Conservation (phyloP, 768 basidiomycete species). For the Tephrocybe rancida region DNA sequence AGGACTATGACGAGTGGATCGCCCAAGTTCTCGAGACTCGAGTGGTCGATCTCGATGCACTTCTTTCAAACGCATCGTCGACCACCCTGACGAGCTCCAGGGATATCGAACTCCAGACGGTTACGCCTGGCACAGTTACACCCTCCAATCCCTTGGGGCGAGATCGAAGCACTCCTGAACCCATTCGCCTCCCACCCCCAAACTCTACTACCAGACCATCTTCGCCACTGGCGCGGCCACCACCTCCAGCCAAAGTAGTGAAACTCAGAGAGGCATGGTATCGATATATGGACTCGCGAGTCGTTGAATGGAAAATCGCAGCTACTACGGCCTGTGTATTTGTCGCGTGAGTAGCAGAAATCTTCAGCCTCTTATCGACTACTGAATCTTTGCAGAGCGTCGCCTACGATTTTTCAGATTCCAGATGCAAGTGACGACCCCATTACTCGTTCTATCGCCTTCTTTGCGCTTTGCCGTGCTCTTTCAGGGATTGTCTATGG, state of each 20-base stretch:
- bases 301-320: slow-evolving; percentile 16
- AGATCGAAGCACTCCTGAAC: neutral
- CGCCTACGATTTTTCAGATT: slow-evolving; percentile 18
- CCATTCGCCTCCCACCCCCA: slow-evolving; percentile 4
- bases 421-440: slow-evolving; percentile 16
- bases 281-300: slow-evolving; percentile 14
- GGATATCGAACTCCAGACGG: neutral
- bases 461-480: slow-evolving; percentile 15
- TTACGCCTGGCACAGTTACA: neutral
- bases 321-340: slow-evolving; percentile 18
- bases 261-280: slow-evolving; percentile 13
- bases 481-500: slow-evolving; percentile 15
- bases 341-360: slow-evolving; percentile 10
- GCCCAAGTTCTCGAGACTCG: slow-evolving; percentile 1
- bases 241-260: slow-evolving; percentile 1
- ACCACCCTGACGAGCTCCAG: neutral
- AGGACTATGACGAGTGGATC: slow-evolving; percentile 17
- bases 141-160: neutral
- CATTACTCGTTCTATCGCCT: slow-evolving; percentile 16
- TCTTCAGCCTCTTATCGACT: neutral
- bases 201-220: neutral
- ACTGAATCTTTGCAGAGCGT: neutral
- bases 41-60: slow-evolving; percentile 8
- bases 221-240: slow-evolving; percentile 1
- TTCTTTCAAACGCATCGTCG: neutral